Conservation (phyloP, 179 eudicot species). For the Beta lomatogona region DNA sequence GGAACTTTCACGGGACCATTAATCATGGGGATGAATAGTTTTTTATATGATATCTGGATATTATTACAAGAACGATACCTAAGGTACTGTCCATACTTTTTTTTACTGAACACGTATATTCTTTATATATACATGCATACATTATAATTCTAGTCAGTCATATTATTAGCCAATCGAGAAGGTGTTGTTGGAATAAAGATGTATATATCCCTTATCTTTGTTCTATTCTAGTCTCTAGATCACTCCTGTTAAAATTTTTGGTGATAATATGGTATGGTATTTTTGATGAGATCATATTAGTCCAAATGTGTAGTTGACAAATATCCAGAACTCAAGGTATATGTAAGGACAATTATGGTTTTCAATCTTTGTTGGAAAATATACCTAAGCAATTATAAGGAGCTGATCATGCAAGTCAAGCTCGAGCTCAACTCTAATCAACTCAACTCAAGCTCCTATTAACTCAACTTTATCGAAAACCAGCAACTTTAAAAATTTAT, state of each 20-base stretch:
- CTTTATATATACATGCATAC: too few species aligned
- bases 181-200: background rate
- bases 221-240: background rate
- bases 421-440: too few species aligned
- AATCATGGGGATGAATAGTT: conserved; percentile 9
- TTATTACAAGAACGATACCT: background rate
- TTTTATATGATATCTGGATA: conserved; percentile 4
- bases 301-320: background rate
- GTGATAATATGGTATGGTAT: background rate
- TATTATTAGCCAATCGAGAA: background rate
- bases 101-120: too few species aligned
- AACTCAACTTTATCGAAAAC: too few species aligned
- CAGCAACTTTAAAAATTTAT: too few species aligned
- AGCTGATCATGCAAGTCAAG: too few species aligned
- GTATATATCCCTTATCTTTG: background rate
- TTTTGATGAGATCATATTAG: background rate
- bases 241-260: background rate
- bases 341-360: background rate
- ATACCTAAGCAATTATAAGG: too few species aligned
- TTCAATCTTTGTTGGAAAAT: background rate
- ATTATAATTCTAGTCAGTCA: too few species aligned
- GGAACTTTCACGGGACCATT: conserved; percentile 34
- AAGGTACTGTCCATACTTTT: conserved; percentile 3
- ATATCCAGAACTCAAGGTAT: too few species aligned
- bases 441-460: too few species aligned